These are phyloP conservation scores for Baudoinia panamericana DNA, from an alignment of 495 filamentous ascomycete genomes.

Conservation along the genomic window DNA sequence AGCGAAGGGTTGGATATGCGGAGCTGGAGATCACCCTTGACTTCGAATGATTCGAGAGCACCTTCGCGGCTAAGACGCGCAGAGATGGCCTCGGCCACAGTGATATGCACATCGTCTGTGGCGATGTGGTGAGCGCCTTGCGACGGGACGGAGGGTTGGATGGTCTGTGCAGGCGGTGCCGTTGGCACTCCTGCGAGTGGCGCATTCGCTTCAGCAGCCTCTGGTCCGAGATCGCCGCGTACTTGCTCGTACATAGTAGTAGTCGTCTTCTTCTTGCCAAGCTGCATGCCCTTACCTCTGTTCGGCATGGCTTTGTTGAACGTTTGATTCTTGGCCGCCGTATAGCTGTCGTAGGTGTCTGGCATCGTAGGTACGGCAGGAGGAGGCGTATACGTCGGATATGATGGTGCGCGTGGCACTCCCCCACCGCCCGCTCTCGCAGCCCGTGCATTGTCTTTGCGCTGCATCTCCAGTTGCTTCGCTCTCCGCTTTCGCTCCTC, in stretches of 20 bases:
- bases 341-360: conserved; percentile 83
- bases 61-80: conserved; percentile 81
- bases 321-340: conserved; percentile 85
- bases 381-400: conserved; percentile 72
- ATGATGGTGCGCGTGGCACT: conserved; percentile 58
- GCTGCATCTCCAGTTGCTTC: conserved; percentile 95
- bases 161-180: conserved; percentile 33
- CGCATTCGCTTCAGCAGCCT: conserved; percentile 56
- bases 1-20: conserved; percentile 76
- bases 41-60: conserved; percentile 63
- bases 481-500: conserved; percentile 97
- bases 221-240: conserved; percentile 71
- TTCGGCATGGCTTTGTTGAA: conserved; percentile 41
- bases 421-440: conserved; percentile 33
- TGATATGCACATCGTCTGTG: conserved; percentile 52
- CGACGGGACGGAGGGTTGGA: conserved; percentile 31
- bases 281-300: conserved; percentile 94
- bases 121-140: conserved; percentile 43
- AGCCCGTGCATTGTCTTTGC: conserved; percentile 69
- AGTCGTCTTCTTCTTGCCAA: conserved; percentile 94
- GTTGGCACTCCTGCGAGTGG: conserved; percentile 62
- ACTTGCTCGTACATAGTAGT: conserved; percentile 94
- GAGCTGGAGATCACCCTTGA: conserved; percentile 82
- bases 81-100: conserved; percentile 73
- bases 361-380: conserved; percentile 56